Evolutionary conservation across 2,329 filamentous ascomycete genomes (phyloP), one percentile per base, ranked within the genome.

Genomic region (Alternaria alternata): DNA sequence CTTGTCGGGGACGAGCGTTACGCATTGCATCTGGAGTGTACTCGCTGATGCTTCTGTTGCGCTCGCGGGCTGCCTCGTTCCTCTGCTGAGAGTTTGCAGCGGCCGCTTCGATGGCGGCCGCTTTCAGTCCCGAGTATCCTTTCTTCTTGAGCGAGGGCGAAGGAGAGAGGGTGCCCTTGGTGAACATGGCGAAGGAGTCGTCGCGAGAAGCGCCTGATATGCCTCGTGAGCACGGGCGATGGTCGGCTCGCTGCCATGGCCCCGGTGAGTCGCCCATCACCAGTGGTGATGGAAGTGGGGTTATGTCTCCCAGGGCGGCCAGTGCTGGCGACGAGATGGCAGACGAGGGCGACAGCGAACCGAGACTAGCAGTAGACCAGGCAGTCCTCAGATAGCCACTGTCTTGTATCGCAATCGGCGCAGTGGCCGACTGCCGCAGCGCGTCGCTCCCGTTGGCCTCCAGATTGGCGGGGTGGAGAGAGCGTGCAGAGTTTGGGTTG

Each of bases 31-130:
- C 91, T 2, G 93, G 93, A 0, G 88, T 85, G 77, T 96, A 97
- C 66, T 97, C 94, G 81, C 93, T 97, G 26, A 95, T 82, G 78
- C 94, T 97, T 69, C 94, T 86, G 76, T 95, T 93, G 60, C 91
- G 87, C 12, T 83, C 82, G 76, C 92, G 91, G 18, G 64, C 69
- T 28, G 64, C 65, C 39, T 77, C 75, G 58, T 70, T 74, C 60
- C 71, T 74, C 44, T 73, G 70, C 42, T 76, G 70, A 41, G 74
- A 65, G 57, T 67, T 71, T 11, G 74, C 76, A 14, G 74, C 72
- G 3, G 72, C 70, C 4, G 73, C 75, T 66, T 83, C 81, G 28
- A 80, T 71, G 12, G 77, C 77, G 7, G 77, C 72, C 4, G 79
- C 76, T 62, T 80, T 77, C 32, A 84, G 69, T 59, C 76, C 78